A percentile compares a stretch with the other conserved stretches of the same genome.
These are phyloP conservation scores for Fragilariopsis cylindrus DNA, from an alignment of 108 stramenopile species.

Conservation along the genomic window DNA sequence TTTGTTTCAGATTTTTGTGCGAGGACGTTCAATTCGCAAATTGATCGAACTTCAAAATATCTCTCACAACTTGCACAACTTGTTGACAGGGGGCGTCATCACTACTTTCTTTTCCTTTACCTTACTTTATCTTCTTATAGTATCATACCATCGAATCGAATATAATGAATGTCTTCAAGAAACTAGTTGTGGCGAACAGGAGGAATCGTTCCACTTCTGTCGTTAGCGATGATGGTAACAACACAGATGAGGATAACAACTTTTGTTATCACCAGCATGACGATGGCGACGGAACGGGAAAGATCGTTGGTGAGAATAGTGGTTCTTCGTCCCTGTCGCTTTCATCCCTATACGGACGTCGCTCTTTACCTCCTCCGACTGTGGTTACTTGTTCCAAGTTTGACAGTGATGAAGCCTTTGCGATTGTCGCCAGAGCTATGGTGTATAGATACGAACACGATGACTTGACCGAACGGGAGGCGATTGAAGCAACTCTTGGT, in stretches of 20 bases:
- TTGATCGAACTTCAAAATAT: too few relatives aligned
- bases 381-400: constrained; percentile 35
- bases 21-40: too few relatives aligned
- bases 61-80: too few relatives aligned
- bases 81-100: not conserved
- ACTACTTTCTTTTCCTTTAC: not conserved
- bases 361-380: constrained; percentile 6
- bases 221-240: constrained; percentile 8
- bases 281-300: not conserved
- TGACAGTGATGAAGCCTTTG: constrained; percentile 34
- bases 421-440: constrained; percentile 25
- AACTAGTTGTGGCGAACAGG: constrained; percentile 18
- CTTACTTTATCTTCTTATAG: too few relatives aligned
- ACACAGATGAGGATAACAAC: not conserved
- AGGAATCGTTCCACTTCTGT: constrained; percentile 6
- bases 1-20: too few relatives aligned
- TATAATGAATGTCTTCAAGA: constrained; percentile 32
- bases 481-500: constrained; percentile 19
- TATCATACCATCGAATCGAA: too few relatives aligned
- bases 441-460: constrained; percentile 23
- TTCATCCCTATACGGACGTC: constrained; percentile 2
- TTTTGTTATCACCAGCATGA: constrained; percentile 6
- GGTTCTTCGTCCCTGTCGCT: not conserved
- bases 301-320: not conserved
- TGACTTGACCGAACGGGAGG: constrained; percentile 24